Conservation (phyloP, 495 filamentous ascomycete genomes). For the Penicillium silybi region DNA sequence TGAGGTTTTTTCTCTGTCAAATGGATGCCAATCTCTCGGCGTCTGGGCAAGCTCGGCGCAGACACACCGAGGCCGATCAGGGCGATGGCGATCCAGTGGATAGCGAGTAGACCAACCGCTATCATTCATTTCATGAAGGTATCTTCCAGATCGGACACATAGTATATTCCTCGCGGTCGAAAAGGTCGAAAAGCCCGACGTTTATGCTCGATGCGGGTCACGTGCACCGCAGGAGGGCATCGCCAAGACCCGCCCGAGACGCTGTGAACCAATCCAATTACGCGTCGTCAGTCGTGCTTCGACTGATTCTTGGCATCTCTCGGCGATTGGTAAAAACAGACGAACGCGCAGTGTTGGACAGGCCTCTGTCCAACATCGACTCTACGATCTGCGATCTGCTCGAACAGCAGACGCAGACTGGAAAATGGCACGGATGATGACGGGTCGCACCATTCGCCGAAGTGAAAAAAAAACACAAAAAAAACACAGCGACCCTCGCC, state of each 20-base stretch:
- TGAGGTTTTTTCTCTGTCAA: slow-evolving; percentile 6
- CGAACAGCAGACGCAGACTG: not conserved
- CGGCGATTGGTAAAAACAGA: not conserved
- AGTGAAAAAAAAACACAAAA: not conserved
- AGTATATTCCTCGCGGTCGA: too few species aligned
- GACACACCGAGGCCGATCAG: not conserved
- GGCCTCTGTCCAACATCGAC: not conserved
- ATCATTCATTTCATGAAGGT: not conserved
- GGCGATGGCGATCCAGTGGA: not conserved
- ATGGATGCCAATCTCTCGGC: slow-evolving; percentile 35
- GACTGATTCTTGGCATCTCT: not conserved
- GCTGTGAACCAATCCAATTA: not conserved
- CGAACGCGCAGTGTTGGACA: not conserved
- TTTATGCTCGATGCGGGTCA: not conserved
- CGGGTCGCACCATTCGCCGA: not conserved
- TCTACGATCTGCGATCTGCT: not conserved
- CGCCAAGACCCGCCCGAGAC: not conserved
- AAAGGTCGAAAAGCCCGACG: not conserved
- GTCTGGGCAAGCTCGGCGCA: slow-evolving; percentile 28
- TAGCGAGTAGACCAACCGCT: not conserved
- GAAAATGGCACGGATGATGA: not conserved
- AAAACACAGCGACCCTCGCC: slow-evolving; percentile 22
- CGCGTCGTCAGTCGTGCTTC: not conserved
- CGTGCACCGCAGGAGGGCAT: too few species aligned
- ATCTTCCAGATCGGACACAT: too few species aligned